Evolutionary conservation across 495 filamentous ascomycete genomes (phyloP), one percentile per base, ranked within the genome.

Genomic region (Lepraria neglecta): DNA sequence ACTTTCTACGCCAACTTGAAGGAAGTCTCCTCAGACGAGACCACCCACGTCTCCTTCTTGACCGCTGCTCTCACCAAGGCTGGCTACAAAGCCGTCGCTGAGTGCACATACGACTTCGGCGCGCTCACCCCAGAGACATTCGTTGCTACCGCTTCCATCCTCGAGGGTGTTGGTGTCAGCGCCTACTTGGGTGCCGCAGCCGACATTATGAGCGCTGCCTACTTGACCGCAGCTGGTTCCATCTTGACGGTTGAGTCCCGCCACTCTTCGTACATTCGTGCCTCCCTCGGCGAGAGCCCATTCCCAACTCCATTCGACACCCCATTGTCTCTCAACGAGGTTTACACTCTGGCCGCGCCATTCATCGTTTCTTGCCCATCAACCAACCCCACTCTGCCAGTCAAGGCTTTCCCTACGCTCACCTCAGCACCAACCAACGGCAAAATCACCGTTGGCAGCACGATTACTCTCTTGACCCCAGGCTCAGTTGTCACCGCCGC

Each of bases 101-200:
- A 72, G 17, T 86, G 83, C 74, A 78, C 69, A 9, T 87, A 87
- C 66, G 65, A 68, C 17, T 87, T 87, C 68, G 78, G 77, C n/a
- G 69, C 77, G 46, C 79, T 75, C 4, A 73, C 75, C 43, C 53
- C 68, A 55, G 59, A 66, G 7, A 66, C 62, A 19, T 85, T 86
- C 72, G 65, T 85, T 33, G 73, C 73, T 6, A 75, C 79, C 5
- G 78, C 78, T 31, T 76, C 68, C 38, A 68, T 87, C 50, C 71
- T 87, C 27, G 84, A 87, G 65, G 80, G 79, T 64, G 77, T 84
- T 53, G 79, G 80, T 44, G 78, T 81, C 40, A 77, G 72, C 54
- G 80, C 81, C 27, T 87, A 86, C 70, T 75, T 86, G 30, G 84
- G 84, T 27, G 83, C 83, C 2, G 84, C 83, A 4, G 78, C 80